Percentiles rank a stretch among this genome's conserved stretches.
These are phyloP conservation scores for Cunninghamia lanceolata DNA, from an alignment of 75 land plant genomes.

Conservation along the genomic window DNA sequence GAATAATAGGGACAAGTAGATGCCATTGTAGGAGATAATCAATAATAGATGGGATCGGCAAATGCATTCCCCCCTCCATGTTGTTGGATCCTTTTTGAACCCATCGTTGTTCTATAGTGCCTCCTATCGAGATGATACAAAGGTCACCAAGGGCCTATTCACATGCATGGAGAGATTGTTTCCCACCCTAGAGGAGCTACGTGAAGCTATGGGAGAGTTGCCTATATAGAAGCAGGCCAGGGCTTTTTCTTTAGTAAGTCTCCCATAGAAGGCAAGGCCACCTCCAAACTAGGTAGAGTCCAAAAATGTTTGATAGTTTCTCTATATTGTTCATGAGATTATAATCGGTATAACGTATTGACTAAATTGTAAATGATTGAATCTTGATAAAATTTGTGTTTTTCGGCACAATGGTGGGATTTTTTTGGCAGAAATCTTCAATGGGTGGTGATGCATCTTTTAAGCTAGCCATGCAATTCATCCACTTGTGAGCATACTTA, in stretches of 20 bases:
- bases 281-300: background rate
- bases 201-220: background rate
- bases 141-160: no score
- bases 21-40: background rate
- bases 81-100: no score
- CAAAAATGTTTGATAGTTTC: background rate
- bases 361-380: no score
- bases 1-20: background rate
- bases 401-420: background rate
- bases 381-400: background rate
- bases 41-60: no score
- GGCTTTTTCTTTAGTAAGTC: background rate
- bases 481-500: background rate
- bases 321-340: background rate
- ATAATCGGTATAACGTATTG: no score
- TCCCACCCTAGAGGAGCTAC: no score
- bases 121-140: no score
- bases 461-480: background rate
- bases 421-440: background rate
- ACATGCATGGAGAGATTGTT: no score
- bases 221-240: background rate
- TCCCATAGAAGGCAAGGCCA: background rate
- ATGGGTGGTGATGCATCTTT: no score
- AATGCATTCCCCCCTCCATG: background rate
- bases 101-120: no score